Evolutionary conservation across 2,329 filamentous ascomycete species (phyloP), one percentile per base, ranked within the genome.

Genomic region (Monosporascus sp.): DNA sequence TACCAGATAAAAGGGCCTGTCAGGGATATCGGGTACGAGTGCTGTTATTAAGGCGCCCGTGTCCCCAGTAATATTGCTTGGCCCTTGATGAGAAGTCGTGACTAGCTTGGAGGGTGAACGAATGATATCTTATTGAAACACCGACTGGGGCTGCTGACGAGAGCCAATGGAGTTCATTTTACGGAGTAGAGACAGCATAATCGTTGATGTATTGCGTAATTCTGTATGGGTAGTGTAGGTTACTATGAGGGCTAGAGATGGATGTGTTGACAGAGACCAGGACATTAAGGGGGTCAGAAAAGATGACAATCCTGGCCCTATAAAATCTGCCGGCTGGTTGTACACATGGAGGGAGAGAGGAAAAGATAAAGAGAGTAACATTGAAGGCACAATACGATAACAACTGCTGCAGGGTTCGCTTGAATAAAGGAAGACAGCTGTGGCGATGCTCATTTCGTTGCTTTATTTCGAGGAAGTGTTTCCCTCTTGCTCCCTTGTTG

Each of bases 81-180:
- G 5, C 18, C n/a, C 6, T 20, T 43, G 17, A 14, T 43, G 17
- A 17, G 18, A 40, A 18, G 31, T 35, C 31, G 37, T 7, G 24
- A 43, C 40, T 43, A 43, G 40, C 40, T 18, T 20, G 18, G 18
- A 14, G 61, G 58, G 60, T 57, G 55, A 48, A 14, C 61, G 57
- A 62, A 64, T 65, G 52, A 60, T 58, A 58, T 43, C 18, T 43
- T 43, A 14, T 43, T 43, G 40, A 43, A 43, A 43, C 40, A 43
- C 9, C 9, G 40, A 56, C 49, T 54, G 55, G 55, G 53, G n/a
- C 50, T 57, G 49, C 55, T 59, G 55, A 60, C 54, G 56, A 60
- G 56, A 51, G 52, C 57, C 53, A 55, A 60, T 59, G 58, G 56
- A 52, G 58, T 58, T 57, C 58, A 64, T 63, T 50, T 60, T 54